Base-by-base conservation (phyloP, 2,329 filamentous ascomycete species). In the Tolypocladium pustulatum region DNA sequence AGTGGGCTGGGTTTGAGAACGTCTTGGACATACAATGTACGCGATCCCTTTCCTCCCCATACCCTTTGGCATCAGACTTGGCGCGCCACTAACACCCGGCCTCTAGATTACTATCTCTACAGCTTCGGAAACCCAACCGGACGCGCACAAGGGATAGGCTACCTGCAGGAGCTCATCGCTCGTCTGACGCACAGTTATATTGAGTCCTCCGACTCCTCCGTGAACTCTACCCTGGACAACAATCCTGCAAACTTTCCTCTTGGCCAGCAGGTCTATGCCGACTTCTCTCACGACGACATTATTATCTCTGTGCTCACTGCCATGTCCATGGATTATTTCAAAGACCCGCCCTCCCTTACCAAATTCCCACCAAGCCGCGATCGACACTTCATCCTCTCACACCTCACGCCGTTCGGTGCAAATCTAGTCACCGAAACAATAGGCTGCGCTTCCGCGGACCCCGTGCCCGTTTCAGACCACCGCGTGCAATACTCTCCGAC, bases 241-340 rank as follows among this genome's bases (percentile, higher is more conserved):
- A 75, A 83, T 62, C 71, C 78, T 1, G 67, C 69, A 3, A 89
- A 86, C 0, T 94, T 94, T 68, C 89, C 90, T 0, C 74, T 92
- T 0, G 78, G 78, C 58, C 71, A 73, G 32, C 72, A 73, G 8
- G 74, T 93, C 0, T 94, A 91, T 66, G 89, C 89, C 0, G 90
- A 94, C 72, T 94, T 94, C 69, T 88, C 85, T 59, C 90, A 94
- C 71, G 90, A 94, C 69, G 93, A 91, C 68, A 86, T 88, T 67
- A 89, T 94, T 82, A 82, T 81, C 49, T 62, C 62, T 36, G 61
- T 55, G 17, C 58, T 63, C 17, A 62, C 62, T 2, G 80, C 81
- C 4, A 73, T 83, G 67, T 79, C 77, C 15, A 62, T 84, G 30
- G 78, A 83, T 62, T 82, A 83, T 64, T 78, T 83, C 70, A 74